Conservation (phyloP, 805 yeast genomes). For the Kuraishia molischiana region DNA sequence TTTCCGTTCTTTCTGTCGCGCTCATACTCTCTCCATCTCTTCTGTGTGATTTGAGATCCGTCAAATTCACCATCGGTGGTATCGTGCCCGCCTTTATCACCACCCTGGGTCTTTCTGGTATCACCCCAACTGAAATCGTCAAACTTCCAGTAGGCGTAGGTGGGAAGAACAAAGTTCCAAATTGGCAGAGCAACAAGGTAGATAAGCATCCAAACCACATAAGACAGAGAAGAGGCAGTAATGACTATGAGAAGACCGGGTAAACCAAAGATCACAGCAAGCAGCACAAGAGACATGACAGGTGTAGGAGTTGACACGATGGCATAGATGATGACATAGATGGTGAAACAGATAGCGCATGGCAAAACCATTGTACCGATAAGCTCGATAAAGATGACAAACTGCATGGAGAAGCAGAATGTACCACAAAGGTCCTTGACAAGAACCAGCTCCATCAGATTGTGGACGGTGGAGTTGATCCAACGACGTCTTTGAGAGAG, state of each 20-base stretch:
- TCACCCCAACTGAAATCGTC: conserved; percentile 98
- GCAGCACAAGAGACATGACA: conserved; percentile 59
- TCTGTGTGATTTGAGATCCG: conserved; percentile 82
- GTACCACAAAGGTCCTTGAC: conserved; percentile 90
- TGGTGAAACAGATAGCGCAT: conserved; percentile 74
- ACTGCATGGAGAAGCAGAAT: conserved; percentile 92
- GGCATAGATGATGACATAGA: conserved; percentile 68
- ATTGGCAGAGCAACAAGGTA: conserved; percentile 80
- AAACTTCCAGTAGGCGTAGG: conserved; percentile 88
- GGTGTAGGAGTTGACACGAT: conserved; percentile 72
- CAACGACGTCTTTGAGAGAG: conserved; percentile 93
- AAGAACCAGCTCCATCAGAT: conserved; percentile 75
- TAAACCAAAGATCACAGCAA: conserved; percentile 73
- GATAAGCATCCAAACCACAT: conserved; percentile 69
- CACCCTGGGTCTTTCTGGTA: conserved; percentile 71
- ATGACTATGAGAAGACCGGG: conserved; percentile 78
- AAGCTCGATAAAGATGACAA: conserved; percentile 74
- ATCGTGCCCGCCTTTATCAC: conserved; percentile 58
- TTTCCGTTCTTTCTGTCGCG: conserved; percentile 33
- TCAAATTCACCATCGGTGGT: conserved; percentile 78
- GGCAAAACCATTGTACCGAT: conserved; percentile 86
- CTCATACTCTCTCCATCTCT: conserved; percentile 92
- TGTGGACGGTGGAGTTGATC: conserved; percentile 93
- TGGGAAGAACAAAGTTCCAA: conserved; percentile 85
- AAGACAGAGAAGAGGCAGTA: conserved; percentile 66